Evolutionary conservation across 345 rosid species (phyloP).

Genomic region (Brassica juncea): DNA sequence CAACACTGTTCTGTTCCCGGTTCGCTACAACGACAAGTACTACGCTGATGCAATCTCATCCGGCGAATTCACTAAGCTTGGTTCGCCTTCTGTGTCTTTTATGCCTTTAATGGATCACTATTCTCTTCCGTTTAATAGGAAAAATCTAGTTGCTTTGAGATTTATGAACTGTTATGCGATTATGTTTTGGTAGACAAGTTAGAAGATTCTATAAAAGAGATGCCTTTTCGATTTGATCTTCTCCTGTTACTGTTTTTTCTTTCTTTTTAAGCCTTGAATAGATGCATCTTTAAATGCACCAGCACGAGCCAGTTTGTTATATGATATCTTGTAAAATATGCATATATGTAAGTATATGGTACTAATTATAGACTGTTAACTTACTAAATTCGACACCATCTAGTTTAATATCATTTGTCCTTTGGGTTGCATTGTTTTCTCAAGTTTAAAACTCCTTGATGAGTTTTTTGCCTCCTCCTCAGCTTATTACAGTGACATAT

Average conservation of each 20-base stretch:
- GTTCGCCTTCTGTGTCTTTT: constrained; percentile 40
- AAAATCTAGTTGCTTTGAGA: constrained; percentile 11
- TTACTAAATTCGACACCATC: background rate
- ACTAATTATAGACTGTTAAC: background rate
- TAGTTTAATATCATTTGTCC: background rate
- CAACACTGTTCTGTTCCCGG: constrained; percentile 86
- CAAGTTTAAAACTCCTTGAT: background rate
- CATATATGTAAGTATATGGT: background rate
- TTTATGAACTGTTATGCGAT: constrained; percentile 7
- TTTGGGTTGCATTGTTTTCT: background rate
- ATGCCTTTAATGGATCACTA: background rate
- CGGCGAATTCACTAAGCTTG: constrained; percentile 91
- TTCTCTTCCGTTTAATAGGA: background rate
- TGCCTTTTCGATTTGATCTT: background rate
- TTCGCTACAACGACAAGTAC: constrained; percentile 92
- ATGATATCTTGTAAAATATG: background rate
- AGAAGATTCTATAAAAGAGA: background rate
- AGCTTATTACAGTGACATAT: constrained; percentile 93
- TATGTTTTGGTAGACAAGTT: constrained; percentile 10
- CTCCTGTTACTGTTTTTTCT: background rate
- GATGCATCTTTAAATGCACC: background rate
- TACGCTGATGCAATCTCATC: constrained; percentile 84
- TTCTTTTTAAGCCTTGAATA: background rate
- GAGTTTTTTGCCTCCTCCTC: constrained; percentile 35
- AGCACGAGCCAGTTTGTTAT: background rate